Percentiles rank a stretch among this genome's conserved stretches.
phyloP scores from a whole-genome alignment of 495 filamentous ascomycete species.

The Aspergillus biplanus region DNA sequence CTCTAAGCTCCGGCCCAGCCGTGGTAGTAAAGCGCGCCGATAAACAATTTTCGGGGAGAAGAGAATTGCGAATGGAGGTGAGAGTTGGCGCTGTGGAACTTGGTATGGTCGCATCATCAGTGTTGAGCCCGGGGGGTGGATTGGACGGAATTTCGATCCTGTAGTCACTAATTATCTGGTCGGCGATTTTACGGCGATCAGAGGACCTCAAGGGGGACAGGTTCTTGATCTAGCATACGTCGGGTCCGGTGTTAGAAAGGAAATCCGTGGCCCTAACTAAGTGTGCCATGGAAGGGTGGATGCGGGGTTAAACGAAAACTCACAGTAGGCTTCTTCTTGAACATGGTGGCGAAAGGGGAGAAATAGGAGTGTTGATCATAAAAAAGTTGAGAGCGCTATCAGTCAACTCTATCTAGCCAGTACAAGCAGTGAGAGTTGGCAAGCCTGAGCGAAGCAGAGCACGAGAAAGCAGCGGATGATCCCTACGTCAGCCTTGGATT shows the following conservation, averaged over 20 bases:
- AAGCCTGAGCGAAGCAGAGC: not conserved
- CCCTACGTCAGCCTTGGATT: slow-evolving; percentile 17
- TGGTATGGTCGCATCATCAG: slow-evolving; percentile 39
- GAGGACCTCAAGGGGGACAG: slow-evolving; percentile 70
- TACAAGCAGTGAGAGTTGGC: not conserved
- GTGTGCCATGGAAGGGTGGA: slow-evolving; percentile 14
- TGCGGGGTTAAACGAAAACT: slow-evolving; percentile 34
- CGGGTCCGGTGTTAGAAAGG: not conserved
- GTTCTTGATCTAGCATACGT: slow-evolving; percentile 63
- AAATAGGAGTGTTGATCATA: not conserved
- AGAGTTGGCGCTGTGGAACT: slow-evolving; percentile 47
- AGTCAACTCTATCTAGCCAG: not conserved
- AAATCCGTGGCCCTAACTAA: slow-evolving; percentile 21
- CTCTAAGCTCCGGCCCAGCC: slow-evolving; percentile 63
- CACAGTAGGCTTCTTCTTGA: slow-evolving; percentile 80
- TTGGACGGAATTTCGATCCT: slow-evolving; percentile 50
- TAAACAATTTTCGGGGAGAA: slow-evolving; percentile 66
- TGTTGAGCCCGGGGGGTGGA: slow-evolving; percentile 35
- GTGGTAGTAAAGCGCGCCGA: slow-evolving; percentile 74
- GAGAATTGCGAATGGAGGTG: slow-evolving; percentile 59
- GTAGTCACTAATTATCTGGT: slow-evolving; percentile 69
- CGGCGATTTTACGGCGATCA: slow-evolving; percentile 70
- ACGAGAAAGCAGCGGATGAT: not conserved
- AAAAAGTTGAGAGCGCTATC: not conserved
- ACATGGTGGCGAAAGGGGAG: slow-evolving; percentile 51